Evolutionary conservation across 371 early-diverging fungal species (phyloP).

Genomic region (Mortierella polycephala): DNA sequence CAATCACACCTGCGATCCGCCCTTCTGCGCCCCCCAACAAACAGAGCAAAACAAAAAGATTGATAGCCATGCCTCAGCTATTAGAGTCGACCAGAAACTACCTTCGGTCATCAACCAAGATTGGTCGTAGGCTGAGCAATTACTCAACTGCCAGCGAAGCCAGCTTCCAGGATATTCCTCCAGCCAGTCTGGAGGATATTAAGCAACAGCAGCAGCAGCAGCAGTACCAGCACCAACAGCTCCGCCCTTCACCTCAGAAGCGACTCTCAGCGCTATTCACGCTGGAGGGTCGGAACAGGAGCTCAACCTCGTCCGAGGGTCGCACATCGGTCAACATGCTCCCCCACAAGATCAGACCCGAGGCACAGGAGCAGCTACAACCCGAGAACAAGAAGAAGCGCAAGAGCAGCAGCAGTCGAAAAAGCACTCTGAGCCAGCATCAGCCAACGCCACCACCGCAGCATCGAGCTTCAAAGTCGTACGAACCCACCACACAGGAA

Average conservation of each 20-base stretch:
- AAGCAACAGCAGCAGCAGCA: conserved; percentile 9
- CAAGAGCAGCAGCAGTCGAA: conserved; percentile 29
- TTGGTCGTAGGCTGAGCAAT: conserved; percentile 29
- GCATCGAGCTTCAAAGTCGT: conserved; percentile 5
- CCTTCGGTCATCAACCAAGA: conserved; percentile 27
- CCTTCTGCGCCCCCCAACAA: background rate
- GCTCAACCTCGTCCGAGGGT: conserved; percentile 19
- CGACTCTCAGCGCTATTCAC: conserved; percentile 31
- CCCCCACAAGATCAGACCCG: conserved; percentile 8
- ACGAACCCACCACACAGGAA: background rate
- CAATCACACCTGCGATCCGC: background rate
- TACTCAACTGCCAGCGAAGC: conserved; percentile 30
- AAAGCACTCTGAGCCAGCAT: conserved; percentile 8
- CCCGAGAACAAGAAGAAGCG: conserved; percentile 23
- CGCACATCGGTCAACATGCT: background rate
- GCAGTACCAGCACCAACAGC: conserved; percentile 8
- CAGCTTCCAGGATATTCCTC: conserved; percentile 13
- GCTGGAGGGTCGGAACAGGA: conserved; percentile 19
- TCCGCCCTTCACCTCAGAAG: conserved; percentile 15
- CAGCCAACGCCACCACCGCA: conserved; percentile 7
- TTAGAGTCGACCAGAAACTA: conserved; percentile 32
- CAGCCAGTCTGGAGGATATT: background rate
- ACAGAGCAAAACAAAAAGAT: background rate
- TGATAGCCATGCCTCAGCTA: conserved; percentile 19
- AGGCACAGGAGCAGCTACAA: conserved; percentile 6